Percentiles rank a stretch among this genome's conserved stretches.
phyloP scores from a whole-genome alignment of 129 eudicot genomes.

The Dittrichia graveolens region DNA sequence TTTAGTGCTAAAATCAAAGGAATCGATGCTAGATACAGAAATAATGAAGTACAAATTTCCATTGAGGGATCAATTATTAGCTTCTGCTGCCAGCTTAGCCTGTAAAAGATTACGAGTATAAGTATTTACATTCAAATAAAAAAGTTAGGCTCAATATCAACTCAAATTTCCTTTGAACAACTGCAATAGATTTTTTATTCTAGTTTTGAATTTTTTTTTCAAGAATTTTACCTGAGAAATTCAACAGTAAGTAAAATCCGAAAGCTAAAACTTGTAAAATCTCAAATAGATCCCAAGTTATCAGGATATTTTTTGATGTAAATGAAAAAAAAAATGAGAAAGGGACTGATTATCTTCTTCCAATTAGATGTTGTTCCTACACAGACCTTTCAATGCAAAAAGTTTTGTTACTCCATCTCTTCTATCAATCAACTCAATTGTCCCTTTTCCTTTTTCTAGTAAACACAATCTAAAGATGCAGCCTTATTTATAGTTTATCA shows the following conservation, averaged over 20 bases:
- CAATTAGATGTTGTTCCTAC: constrained; percentile 4
- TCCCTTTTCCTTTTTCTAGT: background rate
- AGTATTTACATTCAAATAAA: background rate
- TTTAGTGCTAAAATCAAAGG: constrained; percentile 59
- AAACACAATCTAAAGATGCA: background rate
- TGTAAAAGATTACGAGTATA: constrained; percentile 23
- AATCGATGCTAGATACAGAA: constrained; percentile 49
- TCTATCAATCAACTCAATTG: constrained; percentile 4
- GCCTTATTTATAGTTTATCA: background rate
- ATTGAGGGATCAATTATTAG: constrained; percentile 40
- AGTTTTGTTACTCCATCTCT: background rate
- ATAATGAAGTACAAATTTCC: constrained; percentile 46
- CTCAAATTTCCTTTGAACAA: no score
- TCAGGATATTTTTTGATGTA: background rate
- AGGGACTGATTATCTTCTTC: background rate
- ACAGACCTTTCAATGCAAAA: background rate
- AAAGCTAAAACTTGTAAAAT: no score
- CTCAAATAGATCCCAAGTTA: no score
- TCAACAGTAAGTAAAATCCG: no score
- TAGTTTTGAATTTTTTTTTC: no score
- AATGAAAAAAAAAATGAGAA: constrained; percentile 10
- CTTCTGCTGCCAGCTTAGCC: constrained; percentile 22
- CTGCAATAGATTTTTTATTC: no score
- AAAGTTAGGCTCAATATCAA: no score
- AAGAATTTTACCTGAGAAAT: no score